Base-by-base conservation (phyloP, 371 early-diverging fungal species). In the Blakeslea trispora region DNA sequence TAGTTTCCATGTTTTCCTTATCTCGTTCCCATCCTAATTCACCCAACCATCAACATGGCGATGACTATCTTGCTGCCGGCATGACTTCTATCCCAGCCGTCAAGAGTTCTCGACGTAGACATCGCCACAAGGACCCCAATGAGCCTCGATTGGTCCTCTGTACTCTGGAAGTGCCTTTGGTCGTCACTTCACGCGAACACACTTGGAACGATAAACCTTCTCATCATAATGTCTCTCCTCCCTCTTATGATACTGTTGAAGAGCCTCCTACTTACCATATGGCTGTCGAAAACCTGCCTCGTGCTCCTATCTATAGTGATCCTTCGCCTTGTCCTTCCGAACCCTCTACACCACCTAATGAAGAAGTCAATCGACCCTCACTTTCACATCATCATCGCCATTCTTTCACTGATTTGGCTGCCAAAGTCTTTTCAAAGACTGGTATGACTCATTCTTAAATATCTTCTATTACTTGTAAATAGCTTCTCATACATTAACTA, bases 1-100 rank as follows among this genome's bases (percentile, higher is more conserved):
- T 77, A 5, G 79, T 78, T 40, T 82, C 53, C 54, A 72, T 71
- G n/a, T 74, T 74, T 15, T 76, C 79, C 24, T 72, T 80, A 24
- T 74, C 75, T 21, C 43, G 61, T 11, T 50, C 55, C 49, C 61
- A 50, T 50, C 6, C 24, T n/a, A 37, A 14, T 22, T 35, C 37
- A 5, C 37, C 19, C 8, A 60, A 57, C 17, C 32, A 32, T 32
- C 32, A 52, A 39, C 10, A 41, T 32, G 19, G 49, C 17, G 22
- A 46, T 43, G n/a, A 50, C 51, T 40, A 15, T 39, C 6, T 45
- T 21, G 55, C 22, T 24, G 48, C 39, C 10, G 50, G 54, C 15
- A 35, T 62, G 56, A 42, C 57, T 1, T 42, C 46, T 21, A 59
- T 64, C 21, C 64, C 64, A 9, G 57, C 49, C 15, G 55, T 64